A percentile compares a stretch with the other conserved stretches of the same genome.
These are phyloP conservation scores for Pseudogymnoascus sp. DNA, from an alignment of 2,329 filamentous ascomycete species.

Conservation along the genomic window DNA sequence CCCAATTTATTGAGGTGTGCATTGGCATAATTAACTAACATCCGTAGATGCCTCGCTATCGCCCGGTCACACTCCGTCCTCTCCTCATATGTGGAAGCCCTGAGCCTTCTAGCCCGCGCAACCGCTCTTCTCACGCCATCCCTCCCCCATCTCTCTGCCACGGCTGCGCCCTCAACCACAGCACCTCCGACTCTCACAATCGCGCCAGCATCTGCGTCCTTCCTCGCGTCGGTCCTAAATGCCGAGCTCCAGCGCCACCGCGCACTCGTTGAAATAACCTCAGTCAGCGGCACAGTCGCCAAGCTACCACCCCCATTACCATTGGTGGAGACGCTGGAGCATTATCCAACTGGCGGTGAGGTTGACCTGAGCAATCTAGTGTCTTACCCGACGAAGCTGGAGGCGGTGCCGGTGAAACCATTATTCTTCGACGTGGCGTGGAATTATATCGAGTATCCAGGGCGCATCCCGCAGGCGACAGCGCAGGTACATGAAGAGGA, in stretches of 20 bases:
- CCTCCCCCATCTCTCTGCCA: conserved; percentile 37
- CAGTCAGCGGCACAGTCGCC: conserved; percentile 40
- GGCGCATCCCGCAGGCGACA: conserved; percentile 35
- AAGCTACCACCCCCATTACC: conserved; percentile 41
- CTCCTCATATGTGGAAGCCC: conserved; percentile 64
- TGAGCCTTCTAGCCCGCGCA: conserved; percentile 76
- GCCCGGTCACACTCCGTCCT: conserved; percentile 75
- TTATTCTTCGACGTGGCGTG: conserved; percentile 93
- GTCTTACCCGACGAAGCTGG: conserved; percentile 75
- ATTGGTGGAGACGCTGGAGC: conserved; percentile 65
- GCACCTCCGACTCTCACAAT: conserved; percentile 62
- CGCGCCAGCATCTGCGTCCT: conserved; percentile 47
- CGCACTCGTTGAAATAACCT: conserved; percentile 76
- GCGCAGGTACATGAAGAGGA: conserved; percentile 22
- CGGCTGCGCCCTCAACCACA: conserved; percentile 31
- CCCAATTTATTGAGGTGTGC: neutral
- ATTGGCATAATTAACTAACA: conserved; percentile 12
- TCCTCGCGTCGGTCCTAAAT: conserved; percentile 55
- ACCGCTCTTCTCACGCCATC: conserved; percentile 52
- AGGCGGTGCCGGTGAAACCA: conserved; percentile 83
- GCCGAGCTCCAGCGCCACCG: conserved; percentile 73
- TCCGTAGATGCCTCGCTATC: conserved; percentile 67
- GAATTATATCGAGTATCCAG: conserved; percentile 94
- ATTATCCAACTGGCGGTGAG: conserved; percentile 59
- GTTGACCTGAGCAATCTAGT: conserved; percentile 76